A percentile compares a stretch with the other conserved stretches of the same genome.
These are phyloP conservation scores for Paramecium biaurelia DNA, from an alignment of 73 alveolate species.

Conservation along the genomic window DNA sequence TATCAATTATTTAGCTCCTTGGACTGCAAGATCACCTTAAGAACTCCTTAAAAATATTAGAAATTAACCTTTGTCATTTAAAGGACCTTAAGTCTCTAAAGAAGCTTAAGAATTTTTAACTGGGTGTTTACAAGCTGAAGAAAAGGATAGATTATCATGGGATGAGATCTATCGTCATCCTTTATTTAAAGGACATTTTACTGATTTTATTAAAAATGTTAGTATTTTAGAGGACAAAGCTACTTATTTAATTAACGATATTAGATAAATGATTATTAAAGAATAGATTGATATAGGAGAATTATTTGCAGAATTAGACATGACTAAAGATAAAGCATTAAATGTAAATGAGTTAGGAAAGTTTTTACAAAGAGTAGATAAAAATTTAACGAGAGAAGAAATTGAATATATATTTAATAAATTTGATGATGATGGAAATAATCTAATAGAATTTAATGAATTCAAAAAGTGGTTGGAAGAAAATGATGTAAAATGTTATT, in stretches of 20 bases:
- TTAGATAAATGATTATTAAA: conserved; percentile 56
- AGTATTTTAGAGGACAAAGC: conserved; percentile 62
- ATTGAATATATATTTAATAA: conserved; percentile 61
- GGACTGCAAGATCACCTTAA: conserved; percentile 56
- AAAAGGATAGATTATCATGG: conserved; percentile 57
- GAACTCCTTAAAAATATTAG: conserved; percentile 21
- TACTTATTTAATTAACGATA: conserved; percentile 49
- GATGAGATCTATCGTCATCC: conserved; percentile 57
- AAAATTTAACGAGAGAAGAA: conserved; percentile 61
- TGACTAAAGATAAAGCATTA: conserved; percentile 56
- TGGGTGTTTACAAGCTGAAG: conserved; percentile 42
- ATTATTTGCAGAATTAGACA: conserved; percentile 54
- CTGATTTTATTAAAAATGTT: conserved; percentile 33
- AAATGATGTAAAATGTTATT: conserved; percentile 20
- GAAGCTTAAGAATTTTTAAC: conserved; percentile 47
- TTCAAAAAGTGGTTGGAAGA: conserved; percentile 60
- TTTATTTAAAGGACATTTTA: conserved; percentile 56
- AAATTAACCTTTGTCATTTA: background rate
- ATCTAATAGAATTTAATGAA: conserved; percentile 55
- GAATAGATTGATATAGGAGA: conserved; percentile 58
- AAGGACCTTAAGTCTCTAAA: conserved; percentile 25
- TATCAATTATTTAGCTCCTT: conserved; percentile 3
- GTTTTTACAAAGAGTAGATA: conserved; percentile 59
- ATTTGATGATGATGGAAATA: conserved; percentile 63
- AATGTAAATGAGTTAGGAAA: conserved; percentile 53